These are phyloP conservation scores for Fomes fomentarius DNA, from an alignment of 1,284 basidiomycete species.

Conservation along the genomic window DNA sequence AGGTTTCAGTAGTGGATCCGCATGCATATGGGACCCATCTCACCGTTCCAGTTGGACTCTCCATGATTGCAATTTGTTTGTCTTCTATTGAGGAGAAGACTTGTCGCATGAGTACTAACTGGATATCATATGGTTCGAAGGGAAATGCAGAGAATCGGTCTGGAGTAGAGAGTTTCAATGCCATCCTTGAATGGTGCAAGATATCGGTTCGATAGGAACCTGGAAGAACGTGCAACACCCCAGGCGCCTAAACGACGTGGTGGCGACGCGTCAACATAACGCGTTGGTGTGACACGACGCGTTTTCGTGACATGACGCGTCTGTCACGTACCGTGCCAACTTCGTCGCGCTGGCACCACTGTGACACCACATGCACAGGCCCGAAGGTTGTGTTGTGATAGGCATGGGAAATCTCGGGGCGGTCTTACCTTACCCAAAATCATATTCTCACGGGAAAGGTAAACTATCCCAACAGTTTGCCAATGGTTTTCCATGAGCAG, in stretches of 20 bases:
- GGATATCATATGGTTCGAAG: constrained; percentile 87
- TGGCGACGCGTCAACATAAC: too few species aligned
- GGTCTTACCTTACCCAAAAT: too few species aligned
- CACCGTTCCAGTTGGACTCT: constrained; percentile 89
- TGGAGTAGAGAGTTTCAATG: constrained; percentile 64
- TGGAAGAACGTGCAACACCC: background rate
- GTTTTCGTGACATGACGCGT: too few species aligned
- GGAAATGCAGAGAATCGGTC: constrained; percentile 76
- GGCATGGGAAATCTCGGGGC: too few species aligned
- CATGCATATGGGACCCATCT: constrained; percentile 3
- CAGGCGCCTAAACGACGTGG: background rate
- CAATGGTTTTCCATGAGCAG: too few species aligned
- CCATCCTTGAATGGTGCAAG: constrained; percentile 24
- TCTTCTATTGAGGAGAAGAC: constrained; percentile 83
- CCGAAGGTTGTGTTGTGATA: too few species aligned
- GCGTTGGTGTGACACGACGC: too few species aligned
- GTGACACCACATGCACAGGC: too few species aligned
- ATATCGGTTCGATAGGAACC: background rate
- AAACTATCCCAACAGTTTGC: too few species aligned
- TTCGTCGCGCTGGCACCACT: too few species aligned
- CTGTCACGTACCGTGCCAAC: too few species aligned
- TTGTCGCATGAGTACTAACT: constrained; percentile 87
- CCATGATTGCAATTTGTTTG: constrained; percentile 78
- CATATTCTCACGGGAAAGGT: too few species aligned
- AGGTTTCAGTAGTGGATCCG: background rate